A percentile compares a stretch with the other conserved stretches of the same genome.
Evolutionary conservation across 495 filamentous ascomycete species (phyloP).

Genomic region (Penicillium cataractarum): DNA sequence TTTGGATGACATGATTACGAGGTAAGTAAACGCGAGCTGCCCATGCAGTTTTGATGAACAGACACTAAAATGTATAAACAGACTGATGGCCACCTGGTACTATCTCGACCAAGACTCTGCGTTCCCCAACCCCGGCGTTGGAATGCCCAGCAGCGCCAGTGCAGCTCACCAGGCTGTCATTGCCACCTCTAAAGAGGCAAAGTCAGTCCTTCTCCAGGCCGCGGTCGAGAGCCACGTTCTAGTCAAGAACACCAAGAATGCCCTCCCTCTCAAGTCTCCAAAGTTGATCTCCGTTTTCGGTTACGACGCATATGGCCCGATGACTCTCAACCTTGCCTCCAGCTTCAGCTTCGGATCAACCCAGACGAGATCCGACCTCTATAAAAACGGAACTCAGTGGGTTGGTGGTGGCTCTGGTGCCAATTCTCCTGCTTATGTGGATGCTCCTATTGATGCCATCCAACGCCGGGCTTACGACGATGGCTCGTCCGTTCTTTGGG

Average conservation of each 20-base stretch:
- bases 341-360: background rate
- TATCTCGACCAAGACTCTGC: constrained; percentile 73
- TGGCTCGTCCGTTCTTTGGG: constrained; percentile 43
- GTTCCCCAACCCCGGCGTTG: constrained; percentile 58
- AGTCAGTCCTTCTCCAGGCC: constrained; percentile 52
- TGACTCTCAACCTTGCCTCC: constrained; percentile 59
- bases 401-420: constrained; percentile 66
- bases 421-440: constrained; percentile 60
- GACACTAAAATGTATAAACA: constrained; percentile 60
- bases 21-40: constrained; percentile 40
- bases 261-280: constrained; percentile 64
- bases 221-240: constrained; percentile 69
- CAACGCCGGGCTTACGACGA: constrained; percentile 51
- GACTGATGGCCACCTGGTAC: constrained; percentile 76
- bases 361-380: background rate
- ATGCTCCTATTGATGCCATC: constrained; percentile 59
- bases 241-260: constrained; percentile 68
- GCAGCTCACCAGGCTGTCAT: constrained; percentile 67
- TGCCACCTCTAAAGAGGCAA: constrained; percentile 56
- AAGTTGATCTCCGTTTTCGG: constrained; percentile 68
- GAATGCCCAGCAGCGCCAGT: constrained; percentile 64
- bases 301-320: constrained; percentile 64
- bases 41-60: background rate
- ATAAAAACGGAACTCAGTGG: constrained; percentile 62
- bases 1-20: constrained; percentile 61